Evolutionary conservation across 2,329 filamentous ascomycete genomes (phyloP).

Genomic region (Sarocladiaceae sp.): DNA sequence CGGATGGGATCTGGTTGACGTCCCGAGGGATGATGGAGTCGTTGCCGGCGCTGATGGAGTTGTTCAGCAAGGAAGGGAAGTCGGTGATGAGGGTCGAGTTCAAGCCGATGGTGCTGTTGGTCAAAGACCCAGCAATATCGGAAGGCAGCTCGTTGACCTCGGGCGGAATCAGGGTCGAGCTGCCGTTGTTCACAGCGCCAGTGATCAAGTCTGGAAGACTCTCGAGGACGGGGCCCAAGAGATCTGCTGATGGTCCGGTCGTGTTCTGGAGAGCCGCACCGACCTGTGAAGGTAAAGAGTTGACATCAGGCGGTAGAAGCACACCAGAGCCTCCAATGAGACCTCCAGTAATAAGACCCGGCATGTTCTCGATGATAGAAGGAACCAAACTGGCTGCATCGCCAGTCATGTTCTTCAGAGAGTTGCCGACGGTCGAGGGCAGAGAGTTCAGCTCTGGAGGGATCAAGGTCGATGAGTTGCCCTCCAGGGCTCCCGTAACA

Average conservation of each 20-base stretch:
- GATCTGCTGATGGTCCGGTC: neutral
- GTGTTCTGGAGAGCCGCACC: neutral
- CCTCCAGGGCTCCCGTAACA: slow-evolving; percentile 1
- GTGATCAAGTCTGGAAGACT: slow-evolving; percentile 1
- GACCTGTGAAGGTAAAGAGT: neutral
- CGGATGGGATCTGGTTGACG: neutral
- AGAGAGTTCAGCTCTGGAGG: neutral
- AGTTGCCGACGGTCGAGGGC: slow-evolving; percentile 5
- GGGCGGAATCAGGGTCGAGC: neutral
- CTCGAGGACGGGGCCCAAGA: neutral
- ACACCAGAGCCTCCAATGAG: slow-evolving; percentile 2
- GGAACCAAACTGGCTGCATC: neutral
- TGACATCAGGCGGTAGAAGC: slow-evolving; percentile 6
- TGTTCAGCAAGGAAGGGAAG: neutral
- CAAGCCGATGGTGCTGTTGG: slow-evolving; percentile 4
- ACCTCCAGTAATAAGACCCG: slow-evolving; percentile 1
- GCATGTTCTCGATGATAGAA: neutral
- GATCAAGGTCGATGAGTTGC: slow-evolving; percentile 3
- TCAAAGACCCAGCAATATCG: neutral
- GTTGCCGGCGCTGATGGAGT: neutral
- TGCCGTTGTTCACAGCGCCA: neutral
- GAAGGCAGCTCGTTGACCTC: neutral
- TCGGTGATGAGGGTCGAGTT: slow-evolving; percentile 2
- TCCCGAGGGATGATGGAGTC: neutral
- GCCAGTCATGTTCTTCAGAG: slow-evolving; percentile 1